These are phyloP conservation scores for Penicillium canescens DNA, from an alignment of 495 filamentous ascomycete species.

Conservation along the genomic window DNA sequence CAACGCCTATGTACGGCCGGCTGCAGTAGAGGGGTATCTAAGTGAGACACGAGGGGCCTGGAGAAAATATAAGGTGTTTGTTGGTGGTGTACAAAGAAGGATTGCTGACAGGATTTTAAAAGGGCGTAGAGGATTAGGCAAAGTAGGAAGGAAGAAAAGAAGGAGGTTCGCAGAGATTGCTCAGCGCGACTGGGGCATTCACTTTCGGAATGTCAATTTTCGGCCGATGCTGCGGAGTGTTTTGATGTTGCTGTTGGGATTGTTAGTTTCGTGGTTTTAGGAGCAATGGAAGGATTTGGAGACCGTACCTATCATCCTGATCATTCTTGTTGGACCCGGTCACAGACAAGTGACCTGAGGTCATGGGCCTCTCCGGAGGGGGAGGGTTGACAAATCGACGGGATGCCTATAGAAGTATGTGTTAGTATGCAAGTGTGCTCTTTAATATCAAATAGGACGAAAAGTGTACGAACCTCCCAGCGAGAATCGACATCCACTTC, in stretches of 20 bases:
- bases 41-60: constrained; percentile 17
- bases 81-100: constrained; percentile 7
- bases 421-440: constrained; percentile 13
- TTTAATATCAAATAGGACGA: background rate
- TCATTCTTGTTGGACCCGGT: constrained; percentile 29
- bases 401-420: constrained; percentile 30
- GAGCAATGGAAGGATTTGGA: background rate
- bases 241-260: constrained; percentile 27
- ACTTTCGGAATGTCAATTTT: constrained; percentile 36
- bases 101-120: constrained; percentile 11
- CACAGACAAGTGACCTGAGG: constrained; percentile 25
- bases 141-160: background rate
- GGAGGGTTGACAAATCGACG: constrained; percentile 40
- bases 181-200: constrained; percentile 3
- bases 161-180: background rate
- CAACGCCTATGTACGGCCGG: constrained; percentile 33
- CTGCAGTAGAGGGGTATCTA: constrained; percentile 33
- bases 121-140: constrained; percentile 1
- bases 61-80: background rate
- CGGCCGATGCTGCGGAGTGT: constrained; percentile 46
- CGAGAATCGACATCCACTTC: constrained; percentile 46
- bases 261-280: constrained; percentile 3
- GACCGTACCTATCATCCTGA: constrained; percentile 41
- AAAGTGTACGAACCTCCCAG: constrained; percentile 36
- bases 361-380: constrained; percentile 33